Percentiles rank a stretch among this genome's conserved stretches.
These are phyloP conservation scores for Novakomyces olei DNA, from an alignment of 805 yeast genomes.

Conservation along the genomic window DNA sequence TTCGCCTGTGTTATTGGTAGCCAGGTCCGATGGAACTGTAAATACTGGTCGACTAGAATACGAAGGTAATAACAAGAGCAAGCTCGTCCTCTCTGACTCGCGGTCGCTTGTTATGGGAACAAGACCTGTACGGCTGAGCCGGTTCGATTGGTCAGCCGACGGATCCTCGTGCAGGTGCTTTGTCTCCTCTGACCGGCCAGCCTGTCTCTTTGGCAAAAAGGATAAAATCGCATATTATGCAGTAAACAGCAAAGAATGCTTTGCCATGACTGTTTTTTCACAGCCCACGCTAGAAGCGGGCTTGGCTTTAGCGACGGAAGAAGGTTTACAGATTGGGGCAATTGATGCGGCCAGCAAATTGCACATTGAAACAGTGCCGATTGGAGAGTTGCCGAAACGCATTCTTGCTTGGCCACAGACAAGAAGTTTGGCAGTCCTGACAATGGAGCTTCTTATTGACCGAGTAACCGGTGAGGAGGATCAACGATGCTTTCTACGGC, in stretches of 20 bases:
- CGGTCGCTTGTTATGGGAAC: no score
- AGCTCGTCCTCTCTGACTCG: no score
- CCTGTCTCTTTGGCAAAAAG: conserved; percentile 8
- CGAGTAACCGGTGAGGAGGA: conserved; percentile 7
- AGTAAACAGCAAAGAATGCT: conserved; percentile 7
- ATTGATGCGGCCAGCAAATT: conserved; percentile 9
- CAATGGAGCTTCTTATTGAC: conserved; percentile 9
- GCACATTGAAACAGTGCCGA: conserved; percentile 10
- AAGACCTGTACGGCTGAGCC: no score
- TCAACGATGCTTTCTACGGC: conserved; percentile 7
- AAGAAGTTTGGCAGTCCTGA: conserved; percentile 6
- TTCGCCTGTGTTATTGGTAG: no score
- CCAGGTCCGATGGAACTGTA: no score
- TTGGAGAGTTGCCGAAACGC: conserved; percentile 9
- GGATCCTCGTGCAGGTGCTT: conserved; percentile 3
- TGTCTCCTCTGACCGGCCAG: conserved; percentile 9
- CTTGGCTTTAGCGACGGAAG: conserved; percentile 8
- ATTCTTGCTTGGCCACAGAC: conserved; percentile 4
- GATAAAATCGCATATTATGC: conserved; percentile 7
- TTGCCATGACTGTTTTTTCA: conserved; percentile 7
- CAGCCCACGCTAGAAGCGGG: conserved; percentile 1
- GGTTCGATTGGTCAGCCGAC: no score
- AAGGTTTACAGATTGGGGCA: conserved; percentile 6
- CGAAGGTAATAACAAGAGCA: no score
- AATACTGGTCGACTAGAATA: no score